Evolutionary conservation across 805 yeast genomes (phyloP), one percentile per base, ranked within the genome.

Genomic region (Candida sithepensis): DNA sequence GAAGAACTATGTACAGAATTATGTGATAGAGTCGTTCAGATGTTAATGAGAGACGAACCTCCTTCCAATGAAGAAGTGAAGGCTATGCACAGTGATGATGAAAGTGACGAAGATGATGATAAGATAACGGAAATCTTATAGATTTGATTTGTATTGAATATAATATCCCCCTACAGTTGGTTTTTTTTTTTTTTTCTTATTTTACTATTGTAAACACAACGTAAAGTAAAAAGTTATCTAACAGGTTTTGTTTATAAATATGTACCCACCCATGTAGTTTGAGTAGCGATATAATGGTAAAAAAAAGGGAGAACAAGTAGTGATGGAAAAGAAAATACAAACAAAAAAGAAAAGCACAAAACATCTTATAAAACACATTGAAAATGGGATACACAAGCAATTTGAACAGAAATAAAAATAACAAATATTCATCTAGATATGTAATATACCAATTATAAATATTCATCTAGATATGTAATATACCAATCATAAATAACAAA

Each of bases 11-110:
- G 88, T 20, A 72, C 72, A 39, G 95, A 86, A 39, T 68, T 86
- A 39, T 84, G 94, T 69, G 96, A 89, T 57, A 77, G 94, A 63
- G 66, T 87, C 37, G 99, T 91, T 20, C 92, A 92, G 64, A 79
- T 89, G 82, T 74, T 92, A 53, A 86, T 87, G 94, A 81, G 97
- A 72, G 97, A 92, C 60, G 97, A 91, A 60, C 78, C 76, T 9
- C 77, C 79, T 32, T 68, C 67, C 26, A 63, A 57, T 3, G 70
- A 63, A 52, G 74, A 68, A 37, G 70, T 72, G 18, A 80, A 78
- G 43, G 82, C 80, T 47, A 48, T 74, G 48, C 67, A 71, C 23
- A 59, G 68, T 33, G 72, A 64, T n/a, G 72, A 70, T 21, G 74
- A 73, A 30, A 73, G 69, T 50, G 78, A 72, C 26, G 80, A 78